These are phyloP conservation scores for Rhodomyrtus psidioides DNA, from an alignment of 441 rosid genomes.

Conservation along the genomic window DNA sequence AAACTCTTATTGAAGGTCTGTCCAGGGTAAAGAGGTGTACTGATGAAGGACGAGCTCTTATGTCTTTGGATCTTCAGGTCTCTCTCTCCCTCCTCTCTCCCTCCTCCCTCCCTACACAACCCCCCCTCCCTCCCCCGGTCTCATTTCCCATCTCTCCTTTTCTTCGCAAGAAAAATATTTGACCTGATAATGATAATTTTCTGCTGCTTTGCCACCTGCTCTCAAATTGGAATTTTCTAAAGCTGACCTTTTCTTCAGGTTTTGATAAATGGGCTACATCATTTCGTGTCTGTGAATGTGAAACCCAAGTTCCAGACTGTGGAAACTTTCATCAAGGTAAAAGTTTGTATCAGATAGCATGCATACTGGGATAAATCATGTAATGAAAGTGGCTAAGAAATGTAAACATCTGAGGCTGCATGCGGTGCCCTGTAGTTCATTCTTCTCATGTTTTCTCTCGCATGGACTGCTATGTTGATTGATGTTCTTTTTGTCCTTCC, in stretches of 20 bases:
- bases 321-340: constrained; percentile 83
- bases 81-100: neutral
- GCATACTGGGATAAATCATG: neutral
- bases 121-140: no score
- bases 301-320: constrained; percentile 73
- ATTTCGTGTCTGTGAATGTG: constrained; percentile 66
- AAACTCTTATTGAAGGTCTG: constrained; percentile 88
- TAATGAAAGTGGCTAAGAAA: neutral
- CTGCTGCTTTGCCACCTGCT: neutral
- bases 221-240: neutral
- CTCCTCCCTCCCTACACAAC: neutral
- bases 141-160: no score
- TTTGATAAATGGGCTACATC: constrained; percentile 79
- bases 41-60: constrained; percentile 94
- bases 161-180: no score
- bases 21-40: constrained; percentile 91
- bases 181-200: no score
- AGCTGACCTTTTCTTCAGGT: constrained; percentile 39
- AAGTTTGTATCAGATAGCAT: neutral
- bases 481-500: neutral
- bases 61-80: constrained; percentile 97
- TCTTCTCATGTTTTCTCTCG: neutral
- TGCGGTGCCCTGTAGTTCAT: neutral
- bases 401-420: neutral
- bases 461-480: neutral